Evolutionary conservation across 192 early-diverging fungal genomes (phyloP), one percentile per base, ranked within the genome.

Genomic region (Coemansia sp.): DNA sequence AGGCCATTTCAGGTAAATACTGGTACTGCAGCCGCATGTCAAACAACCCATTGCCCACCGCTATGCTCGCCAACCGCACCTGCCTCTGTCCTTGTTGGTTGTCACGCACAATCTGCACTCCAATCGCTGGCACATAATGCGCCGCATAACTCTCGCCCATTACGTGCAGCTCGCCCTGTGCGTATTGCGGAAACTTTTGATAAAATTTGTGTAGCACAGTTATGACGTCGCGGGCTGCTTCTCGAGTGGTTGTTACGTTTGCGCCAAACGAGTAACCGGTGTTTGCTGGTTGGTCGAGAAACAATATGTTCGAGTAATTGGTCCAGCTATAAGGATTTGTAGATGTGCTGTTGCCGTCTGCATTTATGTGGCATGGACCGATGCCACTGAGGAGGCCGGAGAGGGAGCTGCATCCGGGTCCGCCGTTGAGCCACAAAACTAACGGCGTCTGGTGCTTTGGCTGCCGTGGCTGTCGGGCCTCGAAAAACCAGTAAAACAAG

Each of bases 401-500:
- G 37, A 91, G 65, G 2, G 88, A 93, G 48, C 85, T 86, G 76
- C 92, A 92, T 35, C 92, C 92, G 12, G 92, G 92, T 6, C 92
- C 92, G 22, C 91, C 91, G 50, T 93, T 93, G 23, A 91, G 70
- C 84, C 88, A 90, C 48, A 92, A 58, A 11, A 88, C 70, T 7
- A 88, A 63, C 5, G 95, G 95, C 58, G 93, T 90, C 41, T 48
- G 41, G 47, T 69, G 54, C 25, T 89, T 88, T 51, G 85, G 74
- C 4, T 47, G 17, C 10, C 38, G 58, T 0, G 29, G 45, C 60
- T 82, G 80, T 56, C 92, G 90, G 15, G 90, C 89, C 71, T 95
- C 94, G 73, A 98, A 97, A 83, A 98, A 96, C 90, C 92, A 94
- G 75, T 91, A 94, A 80, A 91, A 94, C 66, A 92, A 89, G 69